These are phyloP conservation scores for Aspergillus pseudotamarii DNA, from an alignment of 2,329 filamentous ascomycete genomes.

Conservation along the genomic window DNA sequence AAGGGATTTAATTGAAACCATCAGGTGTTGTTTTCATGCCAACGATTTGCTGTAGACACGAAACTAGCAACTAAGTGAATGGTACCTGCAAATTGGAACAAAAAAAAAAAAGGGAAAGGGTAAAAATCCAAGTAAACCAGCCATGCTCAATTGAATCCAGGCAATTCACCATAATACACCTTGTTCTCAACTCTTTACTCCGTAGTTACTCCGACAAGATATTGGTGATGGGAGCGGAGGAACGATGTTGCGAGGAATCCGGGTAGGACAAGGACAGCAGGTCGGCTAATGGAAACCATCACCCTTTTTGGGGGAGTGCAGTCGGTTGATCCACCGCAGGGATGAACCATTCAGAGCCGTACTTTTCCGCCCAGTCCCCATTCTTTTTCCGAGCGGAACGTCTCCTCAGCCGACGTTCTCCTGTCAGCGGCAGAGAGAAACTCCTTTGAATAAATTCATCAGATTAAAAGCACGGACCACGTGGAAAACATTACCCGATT, in stretches of 20 bases:
- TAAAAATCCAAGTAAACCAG: not conserved
- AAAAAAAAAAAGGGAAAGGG: not conserved
- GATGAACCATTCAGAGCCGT: not conserved
- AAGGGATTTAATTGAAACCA: not conserved
- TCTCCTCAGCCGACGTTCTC: not conserved
- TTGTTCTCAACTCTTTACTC: not conserved
- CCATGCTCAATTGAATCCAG: not conserved
- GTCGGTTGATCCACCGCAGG: not conserved
- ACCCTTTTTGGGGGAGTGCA: not conserved
- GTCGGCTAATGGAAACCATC: not conserved
- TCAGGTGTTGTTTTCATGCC: not conserved
- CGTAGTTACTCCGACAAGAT: not conserved
- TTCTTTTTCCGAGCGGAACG: not conserved
- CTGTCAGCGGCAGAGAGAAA: not conserved
- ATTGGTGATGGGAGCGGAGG: not conserved
- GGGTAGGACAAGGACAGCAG: not conserved
- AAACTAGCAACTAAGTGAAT: not conserved
- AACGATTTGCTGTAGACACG: not conserved
- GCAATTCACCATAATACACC: not conserved
- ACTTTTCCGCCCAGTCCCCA: not conserved
- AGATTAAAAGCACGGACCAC: conserved; percentile 10
- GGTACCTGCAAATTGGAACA: not conserved
- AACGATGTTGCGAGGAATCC: not conserved
- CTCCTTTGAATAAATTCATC: too few species aligned
- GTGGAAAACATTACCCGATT: conserved; percentile 25